Base-by-base conservation (phyloP, 345 rosid species). In the Salix udensis region DNA sequence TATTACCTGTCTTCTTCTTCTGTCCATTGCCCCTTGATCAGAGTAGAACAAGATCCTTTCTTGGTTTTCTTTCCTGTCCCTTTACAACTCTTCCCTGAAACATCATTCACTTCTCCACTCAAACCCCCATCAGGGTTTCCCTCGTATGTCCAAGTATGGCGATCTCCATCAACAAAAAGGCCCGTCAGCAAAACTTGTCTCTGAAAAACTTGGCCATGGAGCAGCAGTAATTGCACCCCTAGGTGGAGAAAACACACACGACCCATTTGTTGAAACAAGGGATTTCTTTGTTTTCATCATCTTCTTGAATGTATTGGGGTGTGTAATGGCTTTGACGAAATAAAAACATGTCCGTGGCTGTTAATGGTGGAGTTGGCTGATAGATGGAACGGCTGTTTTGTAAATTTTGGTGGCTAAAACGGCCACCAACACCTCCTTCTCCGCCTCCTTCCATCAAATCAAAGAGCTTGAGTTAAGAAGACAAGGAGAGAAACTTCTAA, bases 21-120 rank as follows among this genome's bases (percentile, higher is more conserved):
- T 2, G 93, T 91, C 98, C 99, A 95, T 78, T 93, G 98, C n/a
- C 99, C 99, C 82, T 95, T 93, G 86, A 95, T 91, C 85, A 93
- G 83, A 73, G 80, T 82, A 52, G 76, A 75, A 67, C 83, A 75
- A 61, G 86, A 28, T n/a, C 75, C 78, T 77, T 87, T 94, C 80
- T 85, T 88, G 23, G 75, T 70, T 76, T 83, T 88, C 83, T 85
- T 88, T 68, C 68, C 79, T 26, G 68, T 53, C 31, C 65, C 82
- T 67, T 75, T 79, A n/a, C 48, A 50, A 67, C 71, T 74, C 76
- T 78, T 84, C 21, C 70, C 74, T 31, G 61, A 68, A 26, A 18
- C 79, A 67, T 39, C 50, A 67, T 52, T 62, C 23, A 8, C 73
- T 31, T 79, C 67, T 28, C 67, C 81, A 61, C 65, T 72, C 65